A percentile compares a stretch with the other conserved stretches of the same genome.
Conservation (phyloP, 2,329 filamentous ascomycete genomes). For the Pseudogymnoascus sp. region DNA sequence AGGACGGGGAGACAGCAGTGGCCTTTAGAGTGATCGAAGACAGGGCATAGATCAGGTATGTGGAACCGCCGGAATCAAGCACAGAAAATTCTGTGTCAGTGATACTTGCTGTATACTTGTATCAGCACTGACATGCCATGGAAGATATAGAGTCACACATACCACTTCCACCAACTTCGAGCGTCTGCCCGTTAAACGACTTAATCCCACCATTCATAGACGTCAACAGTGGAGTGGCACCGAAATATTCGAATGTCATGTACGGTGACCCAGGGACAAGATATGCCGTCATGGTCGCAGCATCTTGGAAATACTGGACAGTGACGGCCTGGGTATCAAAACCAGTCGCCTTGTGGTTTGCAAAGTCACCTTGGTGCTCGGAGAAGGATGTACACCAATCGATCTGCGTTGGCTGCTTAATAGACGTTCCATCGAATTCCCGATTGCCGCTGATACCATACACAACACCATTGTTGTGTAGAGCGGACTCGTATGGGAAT, state of each 20-base stretch:
- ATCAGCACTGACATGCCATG: not conserved
- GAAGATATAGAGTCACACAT: conserved; percentile 9
- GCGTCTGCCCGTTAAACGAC: conserved; percentile 21
- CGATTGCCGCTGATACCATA: conserved; percentile 22
- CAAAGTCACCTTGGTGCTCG: conserved; percentile 22
- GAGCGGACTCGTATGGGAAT: conserved; percentile 22
- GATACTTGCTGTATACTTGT: conserved; percentile 14
- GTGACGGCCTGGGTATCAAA: conserved; percentile 23
- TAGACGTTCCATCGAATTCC: conserved; percentile 22
- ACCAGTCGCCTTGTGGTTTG: conserved; percentile 22
- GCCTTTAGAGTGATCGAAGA: conserved; percentile 21
- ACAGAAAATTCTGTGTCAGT: conserved; percentile 23
- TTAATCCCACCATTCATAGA: conserved; percentile 16
- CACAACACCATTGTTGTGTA: conserved; percentile 20
- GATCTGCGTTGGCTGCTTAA: conserved; percentile 21
- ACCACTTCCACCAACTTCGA: conserved; percentile 18
- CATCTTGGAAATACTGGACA: conserved; percentile 22
- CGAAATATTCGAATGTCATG: conserved; percentile 21
- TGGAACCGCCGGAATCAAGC: conserved; percentile 19
- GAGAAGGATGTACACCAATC: conserved; percentile 23
- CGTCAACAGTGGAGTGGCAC: conserved; percentile 15
- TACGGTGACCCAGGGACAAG: conserved; percentile 23
- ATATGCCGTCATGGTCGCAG: conserved; percentile 18
- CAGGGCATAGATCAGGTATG: conserved; percentile 22
- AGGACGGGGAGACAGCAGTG: conserved; percentile 14